Percentiles rank a stretch among this genome's conserved stretches.
Conservation (phyloP, 177 flowering plant species). For the Vitis hybrid region DNA sequence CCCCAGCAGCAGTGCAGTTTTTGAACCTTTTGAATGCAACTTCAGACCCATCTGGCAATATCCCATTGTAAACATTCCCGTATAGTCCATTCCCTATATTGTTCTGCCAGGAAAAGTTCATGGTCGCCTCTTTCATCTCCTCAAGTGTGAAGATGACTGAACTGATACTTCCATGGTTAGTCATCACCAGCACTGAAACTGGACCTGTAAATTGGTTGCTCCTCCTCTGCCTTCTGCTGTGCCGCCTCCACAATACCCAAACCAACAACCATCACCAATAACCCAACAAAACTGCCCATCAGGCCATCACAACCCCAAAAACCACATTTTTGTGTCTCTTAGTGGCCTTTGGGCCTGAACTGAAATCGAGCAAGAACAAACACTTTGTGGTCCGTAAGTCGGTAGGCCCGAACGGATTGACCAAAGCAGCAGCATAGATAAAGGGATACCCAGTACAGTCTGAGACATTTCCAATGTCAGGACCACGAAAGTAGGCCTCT, state of each 20-base stretch:
- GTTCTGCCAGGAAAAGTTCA: slow-evolving; percentile 19
- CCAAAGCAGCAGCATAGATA: slow-evolving; percentile 24
- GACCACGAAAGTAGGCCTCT: background rate
- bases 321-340: background rate
- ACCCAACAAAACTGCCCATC: slow-evolving; percentile 14
- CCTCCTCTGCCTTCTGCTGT: slow-evolving; percentile 7
- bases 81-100: slow-evolving; percentile 28
- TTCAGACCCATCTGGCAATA: slow-evolving; percentile 17
- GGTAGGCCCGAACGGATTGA: slow-evolving; percentile 23
- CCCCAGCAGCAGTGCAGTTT: slow-evolving; percentile 22
- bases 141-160: slow-evolving; percentile 14
- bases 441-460: slow-evolving; percentile 15
- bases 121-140: slow-evolving; percentile 22
- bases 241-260: slow-evolving; percentile 12
- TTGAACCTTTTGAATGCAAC: slow-evolving; percentile 33
- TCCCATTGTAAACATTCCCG: slow-evolving; percentile 32
- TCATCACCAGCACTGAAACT: background rate
- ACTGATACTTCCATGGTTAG: background rate
- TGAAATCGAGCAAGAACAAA: slow-evolving; percentile 15
- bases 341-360: background rate
- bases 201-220: background rate
- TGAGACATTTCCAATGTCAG: slow-evolving; percentile 3
- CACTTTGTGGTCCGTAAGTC: slow-evolving; percentile 20
- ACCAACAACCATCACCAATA: slow-evolving; percentile 2
- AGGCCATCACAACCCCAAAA: slow-evolving; percentile 13